phyloP scores from a whole-genome alignment of 2,329 filamentous ascomycete species.

The Epichloe sibirici region DNA sequence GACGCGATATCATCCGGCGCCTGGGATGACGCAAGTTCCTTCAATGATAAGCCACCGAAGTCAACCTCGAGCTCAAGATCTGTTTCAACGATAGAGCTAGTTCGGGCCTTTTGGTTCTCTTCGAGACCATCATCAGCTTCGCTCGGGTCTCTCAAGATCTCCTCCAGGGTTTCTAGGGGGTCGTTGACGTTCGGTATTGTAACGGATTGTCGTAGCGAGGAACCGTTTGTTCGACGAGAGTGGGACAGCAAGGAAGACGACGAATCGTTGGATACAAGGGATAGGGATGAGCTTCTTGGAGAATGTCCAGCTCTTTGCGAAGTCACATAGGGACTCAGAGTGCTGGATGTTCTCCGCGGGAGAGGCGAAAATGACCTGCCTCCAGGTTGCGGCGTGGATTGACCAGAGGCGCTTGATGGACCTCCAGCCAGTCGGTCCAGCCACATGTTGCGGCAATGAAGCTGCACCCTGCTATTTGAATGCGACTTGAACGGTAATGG shows the following conservation, averaged over 20 bases:
- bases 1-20: constrained; percentile 9
- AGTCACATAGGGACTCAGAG: constrained; percentile 55
- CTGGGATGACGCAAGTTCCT: constrained; percentile 47
- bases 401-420: constrained; percentile 46
- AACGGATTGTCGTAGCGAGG: constrained; percentile 48
- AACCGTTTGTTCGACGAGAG: constrained; percentile 54
- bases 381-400: constrained; percentile 48
- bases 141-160: constrained; percentile 25
- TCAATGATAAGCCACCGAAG: constrained; percentile 66
- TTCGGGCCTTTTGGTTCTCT: constrained; percentile 3
- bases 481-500: background rate
- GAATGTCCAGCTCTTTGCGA: constrained; percentile 55
- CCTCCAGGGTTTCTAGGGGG: constrained; percentile 57
- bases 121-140: constrained; percentile 6
- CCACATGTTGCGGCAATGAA: constrained; percentile 52
- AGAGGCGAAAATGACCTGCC: constrained; percentile 62
- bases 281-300: constrained; percentile 66
- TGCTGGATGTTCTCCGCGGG: constrained; percentile 53
- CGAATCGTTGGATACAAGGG: constrained; percentile 66
- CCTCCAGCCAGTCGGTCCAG: constrained; percentile 67
- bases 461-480: background rate
- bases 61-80: constrained; percentile 58
- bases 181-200: constrained; percentile 41
- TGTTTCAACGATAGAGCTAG: constrained; percentile 27
- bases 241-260: constrained; percentile 60